Evolutionary conservation across 192 early-diverging fungal species (phyloP).

Genomic region (Rhizophagus clarus): DNA sequence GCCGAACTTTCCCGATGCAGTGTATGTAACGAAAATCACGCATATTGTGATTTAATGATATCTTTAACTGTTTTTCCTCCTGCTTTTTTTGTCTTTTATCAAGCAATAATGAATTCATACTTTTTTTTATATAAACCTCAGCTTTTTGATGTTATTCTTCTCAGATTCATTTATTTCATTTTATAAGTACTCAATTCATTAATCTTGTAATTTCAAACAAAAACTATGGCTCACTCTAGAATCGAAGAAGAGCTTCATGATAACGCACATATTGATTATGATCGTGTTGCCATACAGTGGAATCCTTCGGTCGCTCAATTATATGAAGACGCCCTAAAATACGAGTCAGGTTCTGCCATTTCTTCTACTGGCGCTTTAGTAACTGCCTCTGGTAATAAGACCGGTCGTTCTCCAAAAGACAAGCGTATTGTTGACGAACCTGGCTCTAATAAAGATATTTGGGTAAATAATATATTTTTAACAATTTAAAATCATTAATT

Average conservation of each 20-base stretch:
- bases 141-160: not conserved
- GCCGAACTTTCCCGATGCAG: not conserved
- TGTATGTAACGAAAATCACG: not conserved
- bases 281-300: constrained; percentile 78
- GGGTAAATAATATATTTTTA: constrained; percentile 51
- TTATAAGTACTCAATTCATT: not conserved
- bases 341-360: constrained; percentile 85
- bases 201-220: not conserved
- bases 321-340: constrained; percentile 89
- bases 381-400: constrained; percentile 91
- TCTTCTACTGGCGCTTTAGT: constrained; percentile 91
- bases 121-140: not conserved
- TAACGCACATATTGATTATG: constrained; percentile 68
- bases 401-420: constrained; percentile 90
- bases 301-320: constrained; percentile 85
- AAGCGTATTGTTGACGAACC: constrained; percentile 97
- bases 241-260: constrained; percentile 39
- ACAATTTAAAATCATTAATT: not conserved
- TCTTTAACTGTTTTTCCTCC: not conserved
- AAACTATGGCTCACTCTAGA: not conserved
- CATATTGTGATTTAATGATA: not conserved
- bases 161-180: not conserved
- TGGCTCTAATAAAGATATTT: constrained; percentile 81
- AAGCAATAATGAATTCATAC: not conserved
- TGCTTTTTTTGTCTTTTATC: not conserved